These are phyloP conservation scores for Rhexocercosporidium sp. DNA, from an alignment of 2,329 filamentous ascomycete genomes.

Conservation along the genomic window DNA sequence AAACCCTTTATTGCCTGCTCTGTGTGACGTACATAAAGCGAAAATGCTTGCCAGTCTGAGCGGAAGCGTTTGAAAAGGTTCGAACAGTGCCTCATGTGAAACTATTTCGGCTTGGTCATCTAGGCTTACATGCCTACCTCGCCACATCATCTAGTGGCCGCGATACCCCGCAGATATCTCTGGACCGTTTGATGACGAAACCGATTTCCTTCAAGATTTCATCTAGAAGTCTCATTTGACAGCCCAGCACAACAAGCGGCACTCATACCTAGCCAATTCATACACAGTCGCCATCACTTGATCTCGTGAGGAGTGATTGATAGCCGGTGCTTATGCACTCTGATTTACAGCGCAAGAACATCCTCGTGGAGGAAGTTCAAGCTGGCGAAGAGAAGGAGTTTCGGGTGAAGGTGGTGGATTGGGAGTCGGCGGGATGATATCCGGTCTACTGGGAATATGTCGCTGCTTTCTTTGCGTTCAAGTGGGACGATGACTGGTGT, in stretches of 20 bases:
- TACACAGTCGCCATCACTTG: slow-evolving; percentile 13
- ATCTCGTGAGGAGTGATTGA: slow-evolving; percentile 14
- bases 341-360: slow-evolving; percentile 31
- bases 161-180: slow-evolving; percentile 20
- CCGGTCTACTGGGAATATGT: slow-evolving; percentile 31
- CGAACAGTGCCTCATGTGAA: slow-evolving; percentile 13
- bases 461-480: slow-evolving; percentile 26
- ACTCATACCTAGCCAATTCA: slow-evolving; percentile 24
- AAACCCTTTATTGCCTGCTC: too few species aligned
- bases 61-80: slow-evolving; percentile 6
- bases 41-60: too few species aligned
- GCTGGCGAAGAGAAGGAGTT: slow-evolving; percentile 11
- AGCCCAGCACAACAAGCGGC: slow-evolving; percentile 17
- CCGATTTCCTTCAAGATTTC: slow-evolving; percentile 14
- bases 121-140: slow-evolving; percentile 14
- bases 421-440: slow-evolving; percentile 32
- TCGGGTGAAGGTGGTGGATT: slow-evolving; percentile 25
- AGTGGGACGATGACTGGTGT: slow-evolving; percentile 32
- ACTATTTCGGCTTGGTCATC: slow-evolving; percentile 24
- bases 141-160: slow-evolving; percentile 29
- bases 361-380: slow-evolving; percentile 25
- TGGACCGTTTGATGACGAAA: slow-evolving; percentile 17
- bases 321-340: slow-evolving; percentile 27
- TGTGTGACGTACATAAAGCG: too few species aligned
- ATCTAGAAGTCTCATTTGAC: slow-evolving; percentile 21